phyloP scores from a whole-genome alignment of 352 stramenopile species.

The Phytophthora citricola region DNA sequence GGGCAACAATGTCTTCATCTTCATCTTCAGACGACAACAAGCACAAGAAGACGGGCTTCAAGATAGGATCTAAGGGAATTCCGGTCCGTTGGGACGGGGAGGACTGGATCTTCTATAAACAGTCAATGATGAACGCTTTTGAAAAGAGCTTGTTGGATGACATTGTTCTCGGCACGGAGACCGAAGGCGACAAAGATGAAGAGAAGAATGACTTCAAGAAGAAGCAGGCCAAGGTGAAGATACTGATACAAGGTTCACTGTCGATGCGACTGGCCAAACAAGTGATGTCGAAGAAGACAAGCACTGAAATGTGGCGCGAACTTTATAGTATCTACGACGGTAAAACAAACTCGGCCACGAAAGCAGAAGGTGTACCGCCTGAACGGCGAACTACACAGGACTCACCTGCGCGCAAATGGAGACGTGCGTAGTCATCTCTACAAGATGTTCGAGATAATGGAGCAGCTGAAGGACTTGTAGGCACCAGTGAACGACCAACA shows the following conservation, averaged over 20 bases:
- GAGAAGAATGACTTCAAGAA: conserved; percentile 8
- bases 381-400: conserved; percentile 15
- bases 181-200: too few species aligned
- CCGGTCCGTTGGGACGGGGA: too few species aligned
- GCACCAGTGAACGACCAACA: conserved; percentile 2
- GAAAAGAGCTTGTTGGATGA: too few species aligned
- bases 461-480: not conserved
- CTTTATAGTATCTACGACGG: conserved; percentile 14
- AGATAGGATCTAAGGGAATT: too few species aligned
- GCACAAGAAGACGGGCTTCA: too few species aligned
- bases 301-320: conserved; percentile 19
- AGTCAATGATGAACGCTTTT: too few species aligned
- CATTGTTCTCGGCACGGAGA: too few species aligned
- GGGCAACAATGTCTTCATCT: too few species aligned
- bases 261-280: conserved; percentile 15
- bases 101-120: too few species aligned
- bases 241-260: conserved; percentile 15
- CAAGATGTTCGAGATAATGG: conserved; percentile 16
- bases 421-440: conserved; percentile 16
- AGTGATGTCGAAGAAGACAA: conserved; percentile 17
- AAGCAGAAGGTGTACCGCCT: conserved; percentile 25
- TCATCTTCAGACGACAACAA: too few species aligned
- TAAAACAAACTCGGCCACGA: conserved; percentile 6
- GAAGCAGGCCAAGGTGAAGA: conserved; percentile 18
- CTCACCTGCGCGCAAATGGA: conserved; percentile 9